Base-by-base conservation (phyloP, 2,329 filamentous ascomycete species). In the Ceratocystis alfenasii region DNA sequence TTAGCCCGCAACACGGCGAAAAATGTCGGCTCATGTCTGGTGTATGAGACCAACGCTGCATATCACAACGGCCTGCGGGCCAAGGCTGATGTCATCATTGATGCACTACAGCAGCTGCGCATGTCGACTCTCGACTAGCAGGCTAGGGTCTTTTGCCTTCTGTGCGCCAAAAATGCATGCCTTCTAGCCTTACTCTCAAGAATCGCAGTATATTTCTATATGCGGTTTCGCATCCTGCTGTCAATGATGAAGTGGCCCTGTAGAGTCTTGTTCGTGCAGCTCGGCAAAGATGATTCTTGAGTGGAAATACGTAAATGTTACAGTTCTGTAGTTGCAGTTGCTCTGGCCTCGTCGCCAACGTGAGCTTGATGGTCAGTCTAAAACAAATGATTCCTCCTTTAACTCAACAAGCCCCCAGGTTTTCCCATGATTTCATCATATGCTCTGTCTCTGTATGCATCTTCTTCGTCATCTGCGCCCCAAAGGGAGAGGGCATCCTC, bases 31-130 rank as follows among this genome's bases (percentile, higher is more conserved):
- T 86, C 85, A 0, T 87, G 84, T 73, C 91, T 90, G 77, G 85
- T 89, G 50, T 94, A 87, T 71, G 84, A 94, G 72, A 96, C 90
- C 48, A 96, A 96, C 73, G 80, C 81, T 28, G 83, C 95, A 80
- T 94, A 94, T 72, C 93, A 97, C 75, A 87, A 94, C 72, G 93
- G 88, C 0, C 74, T 96, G 55, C 81, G 89, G 67, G 80, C 81
- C 63, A 88, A 84, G 75, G 79, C 86, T 3, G 87, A 90, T 33
- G 89, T 95, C 70, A 83, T 96, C 20, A 69, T 69, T 44, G 61
- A 64, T 17, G 68, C 67, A 33, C 78, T 96, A 71, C 83, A 83
- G 70, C 83, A 87, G 71, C 77, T 96, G 2, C 59, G 65, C 30
- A 45, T 67, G 55, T 64, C 67, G 15, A 67, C 68, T 5, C 60